Base-by-base conservation (phyloP, 805 yeast species). In the Priceomyces melissophilus region DNA sequence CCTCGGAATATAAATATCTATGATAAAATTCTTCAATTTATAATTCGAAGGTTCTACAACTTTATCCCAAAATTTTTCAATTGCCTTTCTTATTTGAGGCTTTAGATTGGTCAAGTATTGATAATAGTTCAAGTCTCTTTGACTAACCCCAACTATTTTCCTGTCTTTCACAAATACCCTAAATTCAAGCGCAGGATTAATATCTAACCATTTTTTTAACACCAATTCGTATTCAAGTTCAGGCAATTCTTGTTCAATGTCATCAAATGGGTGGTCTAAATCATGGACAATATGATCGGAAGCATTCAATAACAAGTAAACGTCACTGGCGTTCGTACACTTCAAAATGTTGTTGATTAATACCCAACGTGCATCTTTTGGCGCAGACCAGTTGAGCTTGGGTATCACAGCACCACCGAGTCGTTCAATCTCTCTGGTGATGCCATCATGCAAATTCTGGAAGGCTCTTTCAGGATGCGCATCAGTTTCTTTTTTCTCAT, bases 301-400 rank as follows among this genome's bases (percentile, higher is more conserved):
- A 1, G 96, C 81, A 53, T 91, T 91, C 39, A 93, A 63, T 7
- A 93, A 62, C 36, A 93, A 59, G 48, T 89, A 93, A 0, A 93
- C 64, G 48, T 93, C 99, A 30, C 82, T 75, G 0, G 84, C 79
- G 26, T 73, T 75, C 11, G 65, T 69, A 54, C 98, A 90, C 53
- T 78, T 75, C 75, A 84, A 76, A 2, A 87, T 74, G 53, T 87
- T 86, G 26, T 84, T 80, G 2, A 93, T 75, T 53, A 85, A 65
- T 14, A 93, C 91, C 99, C 98, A 93, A 0, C 82, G 77, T 1
- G 98, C 87, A 63, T 93, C 99, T 55, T 82, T 83, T 1, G 99
- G 99, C 1, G 96, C 85, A 1, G 97, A 88, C 99, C 99, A 93
- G 67, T 93, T 93, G 50, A 91, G 67, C 55, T 93, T 93, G 1